These are phyloP conservation scores for Akanthomyces dipterigenus DNA, from an alignment of 2,329 filamentous ascomycete genomes.

Conservation along the genomic window DNA sequence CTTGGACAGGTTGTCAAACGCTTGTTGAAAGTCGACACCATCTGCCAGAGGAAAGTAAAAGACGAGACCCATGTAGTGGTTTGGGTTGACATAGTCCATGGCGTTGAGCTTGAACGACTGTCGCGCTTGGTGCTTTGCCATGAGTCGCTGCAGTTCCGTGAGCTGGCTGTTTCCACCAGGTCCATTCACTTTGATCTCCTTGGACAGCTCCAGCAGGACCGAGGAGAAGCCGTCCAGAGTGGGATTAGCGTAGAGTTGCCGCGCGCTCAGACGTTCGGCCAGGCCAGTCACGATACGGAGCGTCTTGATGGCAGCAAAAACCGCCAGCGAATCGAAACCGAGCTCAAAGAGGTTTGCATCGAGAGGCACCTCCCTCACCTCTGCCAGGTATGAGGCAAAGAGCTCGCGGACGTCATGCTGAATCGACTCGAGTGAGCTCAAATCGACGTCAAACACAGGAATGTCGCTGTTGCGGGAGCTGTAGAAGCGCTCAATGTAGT, in stretches of 20 bases:
- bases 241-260: constrained; percentile 29
- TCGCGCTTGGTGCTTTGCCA: constrained; percentile 20
- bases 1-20: constrained; percentile 25
- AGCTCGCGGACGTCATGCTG: constrained; percentile 16
- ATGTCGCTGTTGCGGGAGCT: constrained; percentile 15
- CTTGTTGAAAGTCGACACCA: constrained; percentile 21
- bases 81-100: constrained; percentile 27
- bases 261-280: constrained; percentile 23
- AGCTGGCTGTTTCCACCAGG: background rate
- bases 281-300: constrained; percentile 24
- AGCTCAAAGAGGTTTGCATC: constrained; percentile 23
- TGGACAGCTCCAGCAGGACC: constrained; percentile 16
- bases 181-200: constrained; percentile 12
- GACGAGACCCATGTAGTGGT: constrained; percentile 24
- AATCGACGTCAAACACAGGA: constrained; percentile 16
- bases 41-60: constrained; percentile 28
- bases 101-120: constrained; percentile 24
- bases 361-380: constrained; percentile 11
- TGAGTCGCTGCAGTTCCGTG: constrained; percentile 13
- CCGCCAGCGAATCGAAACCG: constrained; percentile 27
- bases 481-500: constrained; percentile 43
- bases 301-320: constrained; percentile 23
- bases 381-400: constrained; percentile 16
- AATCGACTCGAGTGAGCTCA: constrained; percentile 19
- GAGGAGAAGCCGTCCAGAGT: constrained; percentile 22